Evolutionary conservation across 345 rosid species (phyloP).

Genomic region (Fremontodendron californicum): DNA sequence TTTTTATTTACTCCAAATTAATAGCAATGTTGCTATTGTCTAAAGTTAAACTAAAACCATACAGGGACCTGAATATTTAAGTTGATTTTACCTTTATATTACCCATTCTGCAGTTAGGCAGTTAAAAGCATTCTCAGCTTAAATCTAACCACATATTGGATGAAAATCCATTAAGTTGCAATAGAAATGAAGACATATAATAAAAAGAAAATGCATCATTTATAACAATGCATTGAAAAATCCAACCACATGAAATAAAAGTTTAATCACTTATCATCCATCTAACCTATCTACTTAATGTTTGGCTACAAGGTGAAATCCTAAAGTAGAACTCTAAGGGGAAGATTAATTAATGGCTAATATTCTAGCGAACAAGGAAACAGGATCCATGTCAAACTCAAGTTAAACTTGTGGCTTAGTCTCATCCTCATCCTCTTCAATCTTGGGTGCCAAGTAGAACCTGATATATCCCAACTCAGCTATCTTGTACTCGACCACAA

Average conservation of each 20-base stretch:
- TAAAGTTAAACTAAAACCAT: too few species aligned
- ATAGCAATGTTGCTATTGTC: too few species aligned
- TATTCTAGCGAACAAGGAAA: not conserved
- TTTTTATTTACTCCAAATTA: too few species aligned
- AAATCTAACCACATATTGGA: too few species aligned
- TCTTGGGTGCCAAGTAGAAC: constrained; percentile 93
- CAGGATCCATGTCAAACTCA: not conserved
- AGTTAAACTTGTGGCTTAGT: constrained; percentile 38
- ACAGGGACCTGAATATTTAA: not conserved
- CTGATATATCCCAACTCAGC: constrained; percentile 96
- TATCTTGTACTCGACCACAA: constrained; percentile 92
- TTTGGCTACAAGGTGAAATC: not conserved
- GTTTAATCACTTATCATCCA: not conserved
- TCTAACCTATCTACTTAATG: not conserved
- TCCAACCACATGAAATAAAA: not conserved
- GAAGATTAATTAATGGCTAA: not conserved
- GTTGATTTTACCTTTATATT: not conserved
- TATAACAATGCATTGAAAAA: not conserved
- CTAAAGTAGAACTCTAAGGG: not conserved
- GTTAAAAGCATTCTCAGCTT: too few species aligned
- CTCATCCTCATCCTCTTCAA: constrained; percentile 90
- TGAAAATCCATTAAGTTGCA: not conserved
- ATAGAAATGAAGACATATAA: not conserved
- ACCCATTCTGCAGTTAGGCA: not conserved
- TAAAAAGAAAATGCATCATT: not conserved